Conservation (phyloP, 2,329 filamentous ascomycete genomes). For the Alternaria atra region DNA sequence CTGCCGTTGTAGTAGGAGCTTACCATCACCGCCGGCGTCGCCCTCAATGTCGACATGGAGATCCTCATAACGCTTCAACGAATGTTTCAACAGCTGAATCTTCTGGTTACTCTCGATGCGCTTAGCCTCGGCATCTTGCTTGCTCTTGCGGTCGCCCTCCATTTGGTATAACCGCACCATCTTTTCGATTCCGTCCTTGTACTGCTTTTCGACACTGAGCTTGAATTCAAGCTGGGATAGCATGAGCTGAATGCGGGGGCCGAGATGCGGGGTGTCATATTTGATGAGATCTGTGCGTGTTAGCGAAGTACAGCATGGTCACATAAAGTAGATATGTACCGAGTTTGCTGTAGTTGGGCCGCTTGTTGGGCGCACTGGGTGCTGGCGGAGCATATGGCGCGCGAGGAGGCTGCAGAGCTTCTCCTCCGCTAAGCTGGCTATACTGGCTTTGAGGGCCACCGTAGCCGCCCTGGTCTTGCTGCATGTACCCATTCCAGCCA, state of each 20-base stretch:
- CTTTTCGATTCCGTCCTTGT: constrained; percentile 98
- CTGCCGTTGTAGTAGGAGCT: constrained; percentile 37
- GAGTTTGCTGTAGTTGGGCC: constrained; percentile 93
- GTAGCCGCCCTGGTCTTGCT: constrained; percentile 69
- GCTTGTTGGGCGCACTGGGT: constrained; percentile 71
- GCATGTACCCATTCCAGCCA: constrained; percentile 59
- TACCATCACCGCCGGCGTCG: constrained; percentile 79
- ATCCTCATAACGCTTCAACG: constrained; percentile 95
- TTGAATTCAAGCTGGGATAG: constrained; percentile 98
- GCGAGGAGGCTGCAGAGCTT: constrained; percentile 80
- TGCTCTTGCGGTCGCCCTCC: constrained; percentile 96
- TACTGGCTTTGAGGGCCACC: constrained; percentile 61
- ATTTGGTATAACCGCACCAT: constrained; percentile 98
- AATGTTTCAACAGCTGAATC: constrained; percentile 93
- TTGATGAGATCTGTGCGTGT: constrained; percentile 84
- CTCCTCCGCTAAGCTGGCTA: constrained; percentile 69
- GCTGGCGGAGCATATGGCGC: constrained; percentile 80
- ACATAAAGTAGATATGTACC: constrained; percentile 65
- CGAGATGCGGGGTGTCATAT: constrained; percentile 94
- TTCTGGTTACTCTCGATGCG: constrained; percentile 97
- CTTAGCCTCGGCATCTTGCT: constrained; percentile 87
- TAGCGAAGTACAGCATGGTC: background rate
- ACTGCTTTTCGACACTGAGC: constrained; percentile 97
- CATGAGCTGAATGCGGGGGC: constrained; percentile 98
- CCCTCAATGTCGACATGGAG: constrained; percentile 91